Percentiles rank a stretch among this genome's conserved stretches.
Evolutionary conservation across 2,329 filamentous ascomycete species (phyloP).

Genomic region (Eutypa lata): DNA sequence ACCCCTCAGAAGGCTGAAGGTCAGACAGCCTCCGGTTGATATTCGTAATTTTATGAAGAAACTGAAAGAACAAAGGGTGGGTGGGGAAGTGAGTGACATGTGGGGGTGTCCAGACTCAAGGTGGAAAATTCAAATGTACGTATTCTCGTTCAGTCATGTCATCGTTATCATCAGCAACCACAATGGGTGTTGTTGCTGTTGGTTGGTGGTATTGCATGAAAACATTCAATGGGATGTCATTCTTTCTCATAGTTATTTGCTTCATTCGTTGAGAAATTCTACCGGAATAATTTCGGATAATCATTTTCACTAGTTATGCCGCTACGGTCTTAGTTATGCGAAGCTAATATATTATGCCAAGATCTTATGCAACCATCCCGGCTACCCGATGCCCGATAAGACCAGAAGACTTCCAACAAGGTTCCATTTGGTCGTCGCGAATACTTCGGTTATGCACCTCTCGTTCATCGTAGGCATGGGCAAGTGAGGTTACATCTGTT

Average conservation of each 20-base stretch:
- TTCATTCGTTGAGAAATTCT: too few relatives aligned
- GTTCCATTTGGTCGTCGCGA: too few relatives aligned
- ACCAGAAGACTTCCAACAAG: too few relatives aligned
- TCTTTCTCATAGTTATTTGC: neutral
- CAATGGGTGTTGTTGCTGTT: neutral
- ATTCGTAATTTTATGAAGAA: neutral
- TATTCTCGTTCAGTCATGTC: neutral
- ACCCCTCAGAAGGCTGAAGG: too few relatives aligned
- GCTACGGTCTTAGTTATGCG: too few relatives aligned
- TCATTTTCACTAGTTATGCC: neutral
- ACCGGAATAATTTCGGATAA: neutral
- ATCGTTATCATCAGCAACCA: neutral
- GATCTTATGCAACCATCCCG: too few relatives aligned
- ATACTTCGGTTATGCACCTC: too few relatives aligned
- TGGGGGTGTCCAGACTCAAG: neutral
- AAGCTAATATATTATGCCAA: too few relatives aligned
- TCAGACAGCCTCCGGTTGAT: neutral
- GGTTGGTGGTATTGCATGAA: neutral
- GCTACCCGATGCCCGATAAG: too few relatives aligned
- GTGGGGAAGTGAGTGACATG: neutral
- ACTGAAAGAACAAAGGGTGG: too few relatives aligned
- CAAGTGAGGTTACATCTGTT: too few relatives aligned
- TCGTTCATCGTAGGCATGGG: too few relatives aligned
- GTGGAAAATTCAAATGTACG: neutral
- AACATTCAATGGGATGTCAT: neutral